Percentiles rank a stretch among this genome's conserved stretches.
These are phyloP conservation scores for Diaporthe sp. DNA, from an alignment of 2,329 filamentous ascomycete genomes.

Conservation along the genomic window DNA sequence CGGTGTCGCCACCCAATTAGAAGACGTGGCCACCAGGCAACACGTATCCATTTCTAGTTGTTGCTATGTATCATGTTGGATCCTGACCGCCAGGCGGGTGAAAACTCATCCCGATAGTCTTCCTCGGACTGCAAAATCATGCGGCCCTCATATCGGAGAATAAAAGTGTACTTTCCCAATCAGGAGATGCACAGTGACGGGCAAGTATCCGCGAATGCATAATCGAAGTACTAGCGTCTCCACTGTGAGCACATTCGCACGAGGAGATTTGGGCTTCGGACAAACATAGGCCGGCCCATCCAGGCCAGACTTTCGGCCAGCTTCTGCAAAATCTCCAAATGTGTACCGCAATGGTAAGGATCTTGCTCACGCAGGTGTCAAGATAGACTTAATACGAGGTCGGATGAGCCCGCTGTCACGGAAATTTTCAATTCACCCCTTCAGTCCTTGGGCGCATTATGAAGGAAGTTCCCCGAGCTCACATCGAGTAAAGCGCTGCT, in stretches of 20 bases:
- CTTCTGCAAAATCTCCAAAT: neutral
- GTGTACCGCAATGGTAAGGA: no score
- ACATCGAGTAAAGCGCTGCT: constrained; percentile 1
- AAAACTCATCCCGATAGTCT: no score
- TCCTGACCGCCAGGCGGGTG: neutral
- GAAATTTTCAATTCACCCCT: neutral
- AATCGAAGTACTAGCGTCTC: neutral
- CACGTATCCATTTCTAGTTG: neutral
- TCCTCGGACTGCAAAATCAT: neutral
- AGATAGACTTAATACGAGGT: neutral
- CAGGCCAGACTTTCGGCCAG: neutral
- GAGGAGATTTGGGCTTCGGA: neutral
- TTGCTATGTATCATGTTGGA: neutral
- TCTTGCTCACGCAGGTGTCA: neutral
- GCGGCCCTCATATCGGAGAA: neutral
- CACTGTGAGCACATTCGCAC: neutral
- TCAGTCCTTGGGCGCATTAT: neutral
- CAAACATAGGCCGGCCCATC: neutral
- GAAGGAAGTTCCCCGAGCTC: constrained; percentile 7
- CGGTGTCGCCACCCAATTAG: neutral
- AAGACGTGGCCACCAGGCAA: neutral
- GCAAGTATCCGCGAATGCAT: neutral
- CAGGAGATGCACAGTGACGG: neutral
- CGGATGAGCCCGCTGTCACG: neutral
- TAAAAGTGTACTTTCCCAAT: neutral